Conservation (phyloP, 139 green algal genomes). For the Penium margaritaceum region DNA sequence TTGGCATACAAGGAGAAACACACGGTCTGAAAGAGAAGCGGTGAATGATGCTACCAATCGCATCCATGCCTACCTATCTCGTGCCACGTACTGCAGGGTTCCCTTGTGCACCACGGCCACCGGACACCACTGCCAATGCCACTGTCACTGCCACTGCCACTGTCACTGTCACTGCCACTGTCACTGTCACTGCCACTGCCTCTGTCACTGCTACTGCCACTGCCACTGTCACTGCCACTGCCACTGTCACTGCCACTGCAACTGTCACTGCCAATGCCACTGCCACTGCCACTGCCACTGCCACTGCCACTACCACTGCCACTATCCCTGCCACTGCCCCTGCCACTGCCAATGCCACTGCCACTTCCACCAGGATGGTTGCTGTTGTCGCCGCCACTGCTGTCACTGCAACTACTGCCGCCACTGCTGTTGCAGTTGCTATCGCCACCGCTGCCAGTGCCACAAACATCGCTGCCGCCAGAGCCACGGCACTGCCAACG, state of each 20-base stretch:
- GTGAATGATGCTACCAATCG: no score
- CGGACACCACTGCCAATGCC: background rate
- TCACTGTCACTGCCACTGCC: background rate
- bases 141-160: background rate
- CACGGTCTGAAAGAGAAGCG: no score
- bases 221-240: conserved; percentile 1
- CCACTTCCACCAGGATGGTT: background rate
- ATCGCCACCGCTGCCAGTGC: background rate
- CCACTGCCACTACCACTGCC: background rate
- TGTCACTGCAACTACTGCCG: background rate
- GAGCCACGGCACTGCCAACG: no score
- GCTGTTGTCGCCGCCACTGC: background rate
- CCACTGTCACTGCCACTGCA: background rate
- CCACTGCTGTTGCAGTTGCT: background rate
- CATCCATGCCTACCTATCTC: no score
- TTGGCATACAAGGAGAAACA: no score
- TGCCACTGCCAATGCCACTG: background rate
- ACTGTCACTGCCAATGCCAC: background rate
- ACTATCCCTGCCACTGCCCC: background rate
- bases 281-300: background rate
- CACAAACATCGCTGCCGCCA: background rate
- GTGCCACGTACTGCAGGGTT: no score
- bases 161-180: background rate
- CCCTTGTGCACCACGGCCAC: no score
- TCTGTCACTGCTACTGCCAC: background rate